These are phyloP conservation scores for Cladosporium sp. DNA, from an alignment of 2,329 filamentous ascomycete species.

Conservation along the genomic window DNA sequence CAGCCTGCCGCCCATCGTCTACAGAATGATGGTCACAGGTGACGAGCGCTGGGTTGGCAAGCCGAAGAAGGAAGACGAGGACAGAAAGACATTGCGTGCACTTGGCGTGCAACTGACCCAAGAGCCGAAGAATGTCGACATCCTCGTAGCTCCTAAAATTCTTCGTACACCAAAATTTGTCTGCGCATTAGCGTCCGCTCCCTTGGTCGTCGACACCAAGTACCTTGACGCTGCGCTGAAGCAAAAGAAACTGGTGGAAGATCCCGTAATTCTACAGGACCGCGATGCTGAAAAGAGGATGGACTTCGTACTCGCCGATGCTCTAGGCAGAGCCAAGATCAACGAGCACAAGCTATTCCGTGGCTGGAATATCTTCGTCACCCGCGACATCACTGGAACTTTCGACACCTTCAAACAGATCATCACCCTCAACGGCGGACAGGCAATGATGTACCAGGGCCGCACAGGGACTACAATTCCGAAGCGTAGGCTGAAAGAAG, in stretches of 20 bases:
- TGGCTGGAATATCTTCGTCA: conserved; percentile 78
- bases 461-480: conserved; percentile 60
- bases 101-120: conserved; percentile 80
- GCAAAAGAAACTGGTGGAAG: conserved; percentile 55
- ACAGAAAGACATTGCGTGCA: conserved; percentile 77
- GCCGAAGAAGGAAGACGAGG: conserved; percentile 68
- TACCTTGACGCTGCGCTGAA: conserved; percentile 78
- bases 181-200: conserved; percentile 75
- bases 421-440: conserved; percentile 81
- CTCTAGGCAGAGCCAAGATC: conserved; percentile 65
- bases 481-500: conserved; percentile 48
- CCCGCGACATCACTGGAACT: conserved; percentile 72
- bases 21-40: conserved; percentile 77
- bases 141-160: conserved; percentile 81
- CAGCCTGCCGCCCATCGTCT: conserved; percentile 58
- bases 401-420: conserved; percentile 82
- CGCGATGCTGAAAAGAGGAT: conserved; percentile 67
- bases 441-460: conserved; percentile 71
- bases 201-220: conserved; percentile 68
- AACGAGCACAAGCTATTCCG: conserved; percentile 74
- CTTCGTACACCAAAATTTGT: conserved; percentile 93
- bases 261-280: conserved; percentile 65
- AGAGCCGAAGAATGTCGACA: conserved; percentile 72
- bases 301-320: conserved; percentile 63
- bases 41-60: conserved; percentile 78